A percentile compares a stretch with the other conserved stretches of the same genome.
Conservation (phyloP, 495 filamentous ascomycete genomes). For the Talaromyces borbonicus region DNA sequence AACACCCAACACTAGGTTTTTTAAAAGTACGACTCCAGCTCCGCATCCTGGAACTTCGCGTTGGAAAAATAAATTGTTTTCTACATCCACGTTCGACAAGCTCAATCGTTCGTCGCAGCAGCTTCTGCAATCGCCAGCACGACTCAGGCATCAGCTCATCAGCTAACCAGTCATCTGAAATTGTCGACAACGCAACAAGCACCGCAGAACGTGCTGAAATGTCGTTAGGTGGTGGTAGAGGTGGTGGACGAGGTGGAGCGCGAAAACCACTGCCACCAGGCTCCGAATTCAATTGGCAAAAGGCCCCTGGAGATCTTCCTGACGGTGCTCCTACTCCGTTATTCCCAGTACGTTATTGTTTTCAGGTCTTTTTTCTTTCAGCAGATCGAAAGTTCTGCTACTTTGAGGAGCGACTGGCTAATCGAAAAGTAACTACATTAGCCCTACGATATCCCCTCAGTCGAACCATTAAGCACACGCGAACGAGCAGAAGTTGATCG, state of each 20-base stretch:
- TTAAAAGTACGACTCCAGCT: too few relatives aligned
- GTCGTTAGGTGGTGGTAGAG: constrained; percentile 1
- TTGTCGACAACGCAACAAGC: background rate
- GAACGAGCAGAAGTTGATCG: constrained; percentile 33
- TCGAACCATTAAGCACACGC: constrained; percentile 20
- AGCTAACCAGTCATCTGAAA: background rate
- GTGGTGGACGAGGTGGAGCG: too few relatives aligned
- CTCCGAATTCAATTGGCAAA: constrained; percentile 9
- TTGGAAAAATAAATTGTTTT: too few relatives aligned
- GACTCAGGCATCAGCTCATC: background rate
- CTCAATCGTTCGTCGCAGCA: too few relatives aligned
- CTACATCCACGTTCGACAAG: too few relatives aligned
- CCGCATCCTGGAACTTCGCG: too few relatives aligned
- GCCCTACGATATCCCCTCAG: constrained; percentile 30
- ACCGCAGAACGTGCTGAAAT: background rate
- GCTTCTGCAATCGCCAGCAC: too few relatives aligned
- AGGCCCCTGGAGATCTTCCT: constrained; percentile 5
- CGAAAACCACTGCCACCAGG: constrained; percentile 7
- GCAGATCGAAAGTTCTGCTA: too few relatives aligned
- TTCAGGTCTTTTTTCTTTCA: too few relatives aligned
- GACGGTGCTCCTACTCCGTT: constrained; percentile 5
- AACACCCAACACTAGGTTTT: too few relatives aligned
- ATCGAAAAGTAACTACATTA: constrained; percentile 8
- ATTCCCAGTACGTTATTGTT: constrained; percentile 7
- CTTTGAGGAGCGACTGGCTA: too few relatives aligned